A percentile compares a stretch with the other conserved stretches of the same genome.
These are phyloP conservation scores for Aphanomyces stellatus DNA, from an alignment of 352 stramenopile genomes.

Conservation along the genomic window DNA sequence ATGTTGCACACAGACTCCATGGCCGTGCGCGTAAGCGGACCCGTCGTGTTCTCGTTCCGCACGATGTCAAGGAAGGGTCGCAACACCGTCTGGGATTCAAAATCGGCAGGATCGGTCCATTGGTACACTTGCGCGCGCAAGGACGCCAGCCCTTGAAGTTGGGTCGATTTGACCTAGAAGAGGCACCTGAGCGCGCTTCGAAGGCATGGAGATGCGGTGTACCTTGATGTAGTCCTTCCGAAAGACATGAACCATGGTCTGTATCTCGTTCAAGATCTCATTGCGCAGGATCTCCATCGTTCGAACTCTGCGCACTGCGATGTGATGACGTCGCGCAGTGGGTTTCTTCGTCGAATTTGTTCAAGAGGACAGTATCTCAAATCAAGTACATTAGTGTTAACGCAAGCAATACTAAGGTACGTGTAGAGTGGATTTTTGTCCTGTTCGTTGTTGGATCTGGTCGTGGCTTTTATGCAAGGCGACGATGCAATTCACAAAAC, in stretches of 20 bases:
- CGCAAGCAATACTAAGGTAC: no score
- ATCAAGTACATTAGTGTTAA: conserved; percentile 3
- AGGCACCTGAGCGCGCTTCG: background rate
- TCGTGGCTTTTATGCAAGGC: no score
- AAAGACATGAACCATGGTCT: conserved; percentile 19
- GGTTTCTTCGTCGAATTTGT: no score
- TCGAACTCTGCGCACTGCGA: background rate
- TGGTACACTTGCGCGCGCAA: conserved; percentile 11
- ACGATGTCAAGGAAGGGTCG: conserved; percentile 94
- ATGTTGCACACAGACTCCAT: conserved; percentile 95
- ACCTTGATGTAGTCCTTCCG: conserved; percentile 18
- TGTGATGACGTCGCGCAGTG: no score
- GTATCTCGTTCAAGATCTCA: conserved; percentile 16
- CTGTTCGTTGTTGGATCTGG: no score
- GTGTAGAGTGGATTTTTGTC: no score
- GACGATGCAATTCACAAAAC: no score
- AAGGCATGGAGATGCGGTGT: no score
- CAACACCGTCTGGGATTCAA: conserved; percentile 55
- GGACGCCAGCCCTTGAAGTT: conserved; percentile 4
- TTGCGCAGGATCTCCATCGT: conserved; percentile 15
- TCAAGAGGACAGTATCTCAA: background rate
- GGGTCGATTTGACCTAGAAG: conserved; percentile 16
- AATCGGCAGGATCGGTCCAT: conserved; percentile 41
- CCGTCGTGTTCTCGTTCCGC: conserved; percentile 86
- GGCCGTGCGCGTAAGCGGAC: conserved; percentile 86